Base-by-base conservation (phyloP, 768 basidiomycete species). In the Fomitopsis pulvina region DNA sequence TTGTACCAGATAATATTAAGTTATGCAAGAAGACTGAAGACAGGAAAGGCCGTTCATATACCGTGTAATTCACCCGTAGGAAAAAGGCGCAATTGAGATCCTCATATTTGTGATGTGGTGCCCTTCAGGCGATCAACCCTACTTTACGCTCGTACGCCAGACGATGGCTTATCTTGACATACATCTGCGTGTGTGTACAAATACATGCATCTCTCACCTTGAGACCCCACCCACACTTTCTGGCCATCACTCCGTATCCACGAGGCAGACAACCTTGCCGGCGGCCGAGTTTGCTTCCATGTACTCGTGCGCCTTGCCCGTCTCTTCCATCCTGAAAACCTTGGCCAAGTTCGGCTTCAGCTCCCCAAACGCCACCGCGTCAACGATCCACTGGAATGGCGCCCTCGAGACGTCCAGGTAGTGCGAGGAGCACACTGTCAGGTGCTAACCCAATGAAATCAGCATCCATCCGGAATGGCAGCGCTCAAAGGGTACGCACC, bases 271-370 rank as follows among this genome's bases (percentile, higher is more conserved):
- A 4, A 46, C 45, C 45, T 46, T 46, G 10, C 45, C 45, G 8
- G 45, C 28, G 7, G 45, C 45, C 12, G 28, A 34, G 30, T 46
- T 46, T 9, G 45, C 30, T 22, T 46, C 45, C 45, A 46, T 46
- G 32, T 46, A 46, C 20, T 25, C 29, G 29, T 46, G 45, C 30
- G 45, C 45, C 20, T 25, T 28, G 11, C 26, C 45, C n/a, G 45
- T 46, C 45, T 46, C 45, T 32, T 46, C 45, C 45, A 46, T 46
- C 20, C 37, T 46, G 45, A 46, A 46, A 3, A 46, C 45, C 32
- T 46, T 46, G 45, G 32, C 45, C 30, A 46, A 7, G 45, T 32
- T 37, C 12, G 32, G 16, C 2, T 34, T 46, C 18, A 46, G n/a
- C 30, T 46, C 45, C 21, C 45, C 45, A n/a, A 20, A 37, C n/a